Base-by-base conservation (phyloP, 805 yeast genomes). In the Nakazawaea laoshanensis region DNA sequence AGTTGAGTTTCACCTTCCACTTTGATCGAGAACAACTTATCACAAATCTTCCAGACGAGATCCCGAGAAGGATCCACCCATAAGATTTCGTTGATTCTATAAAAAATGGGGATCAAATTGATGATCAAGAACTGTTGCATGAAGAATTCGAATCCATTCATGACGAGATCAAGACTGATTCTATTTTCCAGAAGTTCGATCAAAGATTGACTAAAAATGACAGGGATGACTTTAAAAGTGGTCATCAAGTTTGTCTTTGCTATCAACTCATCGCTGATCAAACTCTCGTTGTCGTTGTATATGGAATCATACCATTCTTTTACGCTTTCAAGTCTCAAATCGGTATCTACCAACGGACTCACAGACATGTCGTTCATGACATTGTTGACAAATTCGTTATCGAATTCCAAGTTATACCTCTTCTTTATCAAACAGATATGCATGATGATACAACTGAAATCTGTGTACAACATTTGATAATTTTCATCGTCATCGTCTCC, bases 91-190 rank as follows among this genome's bases (percentile, higher is more conserved):
- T 29, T 20, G 33, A 34, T 29, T 24, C 25, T 34, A 22, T 34
- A 24, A 51, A 73, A 47, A 3, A 76, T 67, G n/a, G 72, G 70
- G 5, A 71, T 56, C 21, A 76, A 47, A 9, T 78, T 68, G 6
- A 70, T 61, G 2, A 82, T 61, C 42, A 89, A 61, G 41, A 84
- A 82, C 3, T 85, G 81, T 46, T 88, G 95, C 28, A 82, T 62
- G 43, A 89, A 81, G 47, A 88, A 86, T 47, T 88, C 96, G 22
- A 89, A 61, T 0, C 96, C 96, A 36, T 82, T 83, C 30, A 65
- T 67, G 25, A 86, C 60, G 4, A 74, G 67, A 4, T 76, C 77
- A 7, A 67, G 50, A 42, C 75, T 79, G 3, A 84, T 62, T 10
- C 72, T 55, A 2, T 70, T 73, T 16, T 65, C 53, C 15, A 68